Evolutionary conservation across 2,329 filamentous ascomycete genomes (phyloP), one percentile per base, ranked within the genome.

Genomic region (Paraphaeosphaeria minitans): DNA sequence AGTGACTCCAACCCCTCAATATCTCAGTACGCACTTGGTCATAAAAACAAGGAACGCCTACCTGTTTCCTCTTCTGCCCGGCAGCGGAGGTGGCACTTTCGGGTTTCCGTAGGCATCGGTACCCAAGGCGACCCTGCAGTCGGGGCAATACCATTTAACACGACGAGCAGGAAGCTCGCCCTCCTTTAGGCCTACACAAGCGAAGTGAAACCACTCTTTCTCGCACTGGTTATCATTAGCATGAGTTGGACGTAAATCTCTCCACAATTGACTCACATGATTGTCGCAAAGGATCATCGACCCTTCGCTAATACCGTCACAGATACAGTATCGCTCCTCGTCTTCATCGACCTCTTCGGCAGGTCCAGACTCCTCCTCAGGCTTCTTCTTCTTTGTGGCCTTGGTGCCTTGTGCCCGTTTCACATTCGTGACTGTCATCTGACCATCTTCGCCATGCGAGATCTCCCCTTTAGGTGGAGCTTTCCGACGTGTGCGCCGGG

Each of bases 251-350:
- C 13, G 19, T 13, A 35, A 24, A 1, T 41, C 21, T 21, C 27
- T 4, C 41, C 16, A 3, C 2, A 12, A 12, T 2, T 8, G 19
- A 60, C 71, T 67, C 77, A 91, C 88, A 46, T 85, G 81, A 68
- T 92, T 92, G 70, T 94, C 91, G 76, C 91, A 95, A 60, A 87
- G 85, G 72, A 95, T 91, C 91, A 95, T 95, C 21, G 84, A 87
- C 54, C 91, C 91, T 72, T 89, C 93, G 73, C 89, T 92, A 54
- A 95, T 89, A 58, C 91, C 83, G 66, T 91, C 89, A 76, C 91
- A 95, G 55, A 89, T 76, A 71, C 91, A 95, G 75, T 95, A 95
- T 62, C 86, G 81, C 43, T 88, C 85, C 79, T 95, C 91, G 56
- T 92, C 80, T 0, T 90, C 88, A 70, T 93, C 90, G 69, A 93